phyloP scores from a whole-genome alignment of 257 asterid genomes.

The Perilla frutescens region DNA sequence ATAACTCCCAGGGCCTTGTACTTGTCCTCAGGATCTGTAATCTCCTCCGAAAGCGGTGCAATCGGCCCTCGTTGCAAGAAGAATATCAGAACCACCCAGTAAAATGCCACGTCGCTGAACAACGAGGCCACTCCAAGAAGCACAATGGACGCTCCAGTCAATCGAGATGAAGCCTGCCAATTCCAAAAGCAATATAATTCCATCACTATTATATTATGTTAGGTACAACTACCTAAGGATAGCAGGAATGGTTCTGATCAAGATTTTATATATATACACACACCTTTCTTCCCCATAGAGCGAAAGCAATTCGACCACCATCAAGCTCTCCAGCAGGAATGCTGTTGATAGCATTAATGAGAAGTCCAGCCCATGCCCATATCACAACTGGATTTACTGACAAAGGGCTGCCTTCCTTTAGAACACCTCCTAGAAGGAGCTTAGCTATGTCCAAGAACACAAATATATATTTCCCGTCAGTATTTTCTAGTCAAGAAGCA shows the following conservation, averaged over 20 bases:
- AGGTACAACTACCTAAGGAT: no score
- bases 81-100: constrained; percentile 91
- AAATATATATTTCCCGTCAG: not conserved
- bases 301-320: constrained; percentile 91
- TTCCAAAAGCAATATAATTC: not conserved
- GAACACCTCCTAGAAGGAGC: constrained; percentile 88
- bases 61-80: constrained; percentile 97
- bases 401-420: constrained; percentile 82
- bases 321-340: constrained; percentile 98
- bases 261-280: not conserved
- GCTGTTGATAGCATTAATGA: constrained; percentile 89
- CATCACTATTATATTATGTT: no score
- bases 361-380: constrained; percentile 98
- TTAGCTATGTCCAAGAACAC: constrained; percentile 60
- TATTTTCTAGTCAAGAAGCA: no score
- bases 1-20: constrained; percentile 61
- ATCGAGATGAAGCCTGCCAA: constrained; percentile 73
- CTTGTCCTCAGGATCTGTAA: constrained; percentile 69
- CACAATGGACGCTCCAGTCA: constrained; percentile 68
- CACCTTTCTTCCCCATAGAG: constrained; percentile 99
- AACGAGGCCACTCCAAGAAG: constrained; percentile 84
- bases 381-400: constrained; percentile 85
- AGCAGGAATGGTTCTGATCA: not conserved
- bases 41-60: constrained; percentile 86
- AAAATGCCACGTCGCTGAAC: constrained; percentile 85